These are phyloP conservation scores for Globisporangium nunn DNA, from an alignment of 352 stramenopile genomes.

Conservation along the genomic window DNA sequence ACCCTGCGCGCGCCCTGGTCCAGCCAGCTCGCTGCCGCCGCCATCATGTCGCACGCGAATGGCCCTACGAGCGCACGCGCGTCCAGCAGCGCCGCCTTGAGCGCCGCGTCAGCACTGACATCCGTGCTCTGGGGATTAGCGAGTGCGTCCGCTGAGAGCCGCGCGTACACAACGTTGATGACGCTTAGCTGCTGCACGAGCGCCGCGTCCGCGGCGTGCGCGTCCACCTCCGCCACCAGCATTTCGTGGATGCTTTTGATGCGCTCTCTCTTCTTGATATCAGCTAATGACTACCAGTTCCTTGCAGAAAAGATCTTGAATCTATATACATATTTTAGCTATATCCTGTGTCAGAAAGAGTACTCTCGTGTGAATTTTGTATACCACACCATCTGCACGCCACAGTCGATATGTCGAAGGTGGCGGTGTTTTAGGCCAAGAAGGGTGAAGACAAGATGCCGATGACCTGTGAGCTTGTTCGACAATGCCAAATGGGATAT, in stretches of 20 bases:
- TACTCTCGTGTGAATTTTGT: too few species aligned
- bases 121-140: constrained; percentile 1
- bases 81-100: constrained; percentile 40
- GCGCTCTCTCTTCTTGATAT: too few species aligned
- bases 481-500: too few species aligned
- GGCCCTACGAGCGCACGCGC: constrained; percentile 49
- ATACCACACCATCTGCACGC: too few species aligned
- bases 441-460: too few species aligned
- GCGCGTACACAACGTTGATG: constrained; percentile 30
- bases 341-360: too few species aligned
- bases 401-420: too few species aligned
- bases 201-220: constrained; percentile 2
- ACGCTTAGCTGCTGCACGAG: constrained; percentile 38
- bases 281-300: too few species aligned
- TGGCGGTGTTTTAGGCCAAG: too few species aligned
- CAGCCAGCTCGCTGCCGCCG: constrained; percentile 47
- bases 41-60: constrained; percentile 53
- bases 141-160: constrained; percentile 25
- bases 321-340: too few species aligned
- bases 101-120: constrained; percentile 16
- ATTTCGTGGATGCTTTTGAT: constrained; percentile 5
- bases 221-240: constrained; percentile 21
- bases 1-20: constrained; percentile 54
- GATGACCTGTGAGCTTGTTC: too few species aligned
- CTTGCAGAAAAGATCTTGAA: too few species aligned